These are phyloP conservation scores for Leccinum broughii DNA, from an alignment of 768 basidiomycete species.

Conservation along the genomic window DNA sequence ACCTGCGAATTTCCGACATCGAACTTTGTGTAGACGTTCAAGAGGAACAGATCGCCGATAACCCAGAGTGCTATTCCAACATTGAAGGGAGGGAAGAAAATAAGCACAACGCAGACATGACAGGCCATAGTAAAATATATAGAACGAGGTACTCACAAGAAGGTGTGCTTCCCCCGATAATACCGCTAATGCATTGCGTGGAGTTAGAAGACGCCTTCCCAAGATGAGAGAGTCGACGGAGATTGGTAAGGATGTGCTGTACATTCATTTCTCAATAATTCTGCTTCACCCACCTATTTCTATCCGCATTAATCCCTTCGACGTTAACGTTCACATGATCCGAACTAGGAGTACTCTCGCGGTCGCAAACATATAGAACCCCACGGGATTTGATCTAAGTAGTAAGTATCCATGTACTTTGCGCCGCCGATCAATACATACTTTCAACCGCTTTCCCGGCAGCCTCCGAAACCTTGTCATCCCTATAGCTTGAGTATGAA, in stretches of 20 bases:
- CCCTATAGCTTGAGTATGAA: no score
- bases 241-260: background rate
- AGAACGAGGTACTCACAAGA: background rate
- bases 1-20: background rate
- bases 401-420: no score
- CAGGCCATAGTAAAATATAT: background rate
- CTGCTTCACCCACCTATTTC: no score
- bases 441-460: no score
- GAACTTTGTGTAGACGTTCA: background rate
- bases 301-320: no score
- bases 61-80: background rate
- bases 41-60: background rate
- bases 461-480: no score
- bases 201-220: background rate
- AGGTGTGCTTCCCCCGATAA: background rate
- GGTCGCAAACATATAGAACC: no score
- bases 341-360: no score
- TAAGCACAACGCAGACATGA: slow-evolving; percentile 10
- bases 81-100: background rate
- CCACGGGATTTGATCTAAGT: no score
- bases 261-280: no score
- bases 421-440: no score
- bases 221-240: background rate
- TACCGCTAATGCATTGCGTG: background rate
- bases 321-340: no score